Base-by-base conservation (phyloP, 305 asterid species). In the Fraxinus ornus region DNA sequence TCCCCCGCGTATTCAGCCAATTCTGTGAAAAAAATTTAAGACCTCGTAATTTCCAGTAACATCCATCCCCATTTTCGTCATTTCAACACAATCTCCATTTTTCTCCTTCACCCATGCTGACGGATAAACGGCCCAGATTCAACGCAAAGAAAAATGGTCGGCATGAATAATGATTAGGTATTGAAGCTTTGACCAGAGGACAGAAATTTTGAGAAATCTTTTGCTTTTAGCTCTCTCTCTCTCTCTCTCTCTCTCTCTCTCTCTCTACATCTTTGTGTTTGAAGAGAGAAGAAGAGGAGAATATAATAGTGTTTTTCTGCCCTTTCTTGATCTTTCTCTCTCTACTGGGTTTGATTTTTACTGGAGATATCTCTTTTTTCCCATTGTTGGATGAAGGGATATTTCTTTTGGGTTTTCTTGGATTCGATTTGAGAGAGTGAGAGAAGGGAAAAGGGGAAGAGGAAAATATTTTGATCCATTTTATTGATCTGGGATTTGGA, bases 1-100 rank as follows among this genome's bases (percentile, higher is more conserved):
- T 10, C 76, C 87, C 93, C 93, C 97, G 95, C 84, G 88, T 92
- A 91, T 90, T 89, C 94, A 92, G 93, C 89, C 64, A 72, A 85
- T 64, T 86, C 80, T 77, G 81, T 77, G 83, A 24, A 75, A 84
- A 79, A 57, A 57, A 52, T 52, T 74, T 75, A 72, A 64, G 79
- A 79, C 89, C 84, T 84, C 84, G 87, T 90, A 79, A 84, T 68
- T 85, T 47, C 76, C 49, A 62, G n/a, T 24, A 36, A 21, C 32
- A 21, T 0, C 24, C 7, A 79, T 74, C 17, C 81, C 83, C 75
- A 78, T 80, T 89, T 64, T 55, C 49, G 89, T 86, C 89, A 87
- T 83, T 88, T 75, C 79, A 17, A 2, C 7, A 22, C 8, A 66
- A 66, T 8, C 19, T 32, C 32, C 17, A 15, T 0, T 7, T 9